Evolutionary conservation across 208 protist genomes (phyloP).

Genomic region (Phytomonas francai): DNA sequence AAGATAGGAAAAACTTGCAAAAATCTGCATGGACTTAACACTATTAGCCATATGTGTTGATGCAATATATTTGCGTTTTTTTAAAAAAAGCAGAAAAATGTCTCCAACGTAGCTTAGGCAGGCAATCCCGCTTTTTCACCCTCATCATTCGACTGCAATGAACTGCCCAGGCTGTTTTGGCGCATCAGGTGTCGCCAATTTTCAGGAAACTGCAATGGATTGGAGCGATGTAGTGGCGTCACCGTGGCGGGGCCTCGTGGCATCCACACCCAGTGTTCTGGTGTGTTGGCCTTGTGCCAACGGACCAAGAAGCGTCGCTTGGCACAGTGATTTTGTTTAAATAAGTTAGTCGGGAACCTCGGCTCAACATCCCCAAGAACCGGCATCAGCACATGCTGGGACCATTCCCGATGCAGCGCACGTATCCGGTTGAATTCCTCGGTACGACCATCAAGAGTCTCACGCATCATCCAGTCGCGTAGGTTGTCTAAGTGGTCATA

Average conservation of each 20-base stretch:
- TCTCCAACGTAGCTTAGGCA: neutral
- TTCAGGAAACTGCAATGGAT: conserved; percentile 67
- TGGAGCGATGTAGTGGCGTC: conserved; percentile 57
- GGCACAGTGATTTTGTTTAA: conserved; percentile 85
- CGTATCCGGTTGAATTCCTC: conserved; percentile 73
- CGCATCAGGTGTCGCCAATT: conserved; percentile 59
- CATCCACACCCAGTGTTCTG: conserved; percentile 82
- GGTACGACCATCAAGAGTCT: conserved; percentile 56
- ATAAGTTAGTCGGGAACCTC: conserved; percentile 84
- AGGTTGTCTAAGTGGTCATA: conserved; percentile 76
- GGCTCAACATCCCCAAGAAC: conserved; percentile 86
- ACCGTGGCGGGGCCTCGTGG: conserved; percentile 48
- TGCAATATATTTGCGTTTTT: neutral
- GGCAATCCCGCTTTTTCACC: neutral
- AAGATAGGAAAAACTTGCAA: neutral
- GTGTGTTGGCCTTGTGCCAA: conserved; percentile 89
- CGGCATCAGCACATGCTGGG: conserved; percentile 80
- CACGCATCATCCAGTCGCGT: conserved; percentile 87
- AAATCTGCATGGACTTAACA: neutral
- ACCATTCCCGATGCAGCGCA: conserved; percentile 80
- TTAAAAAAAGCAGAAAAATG: neutral
- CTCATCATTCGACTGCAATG: neutral
- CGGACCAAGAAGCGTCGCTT: conserved; percentile 74
- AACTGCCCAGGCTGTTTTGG: neutral
- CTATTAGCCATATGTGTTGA: neutral